Base-by-base conservation (phyloP, 306 rosid species). In the Quercus parvula region DNA sequence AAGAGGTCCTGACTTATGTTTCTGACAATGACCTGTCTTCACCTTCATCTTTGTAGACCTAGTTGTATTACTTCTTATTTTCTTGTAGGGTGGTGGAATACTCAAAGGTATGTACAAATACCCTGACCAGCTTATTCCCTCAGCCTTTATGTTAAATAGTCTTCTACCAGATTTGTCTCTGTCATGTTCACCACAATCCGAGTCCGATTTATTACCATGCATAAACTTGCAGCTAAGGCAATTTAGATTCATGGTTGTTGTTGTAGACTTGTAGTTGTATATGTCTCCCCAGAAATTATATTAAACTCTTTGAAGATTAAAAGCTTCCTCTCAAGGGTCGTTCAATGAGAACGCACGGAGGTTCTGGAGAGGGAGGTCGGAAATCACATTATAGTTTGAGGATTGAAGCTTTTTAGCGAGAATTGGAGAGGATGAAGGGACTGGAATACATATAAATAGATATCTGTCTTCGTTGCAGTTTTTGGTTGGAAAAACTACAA, bases 71-170 rank as follows among this genome's bases (percentile, higher is more conserved):
- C 81, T 71, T 27, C 24, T 73, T 44, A 69, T 38, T 22, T 66
- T 49, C 19, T 78, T 82, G 6, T 77, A 35, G 24, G 77, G 68
- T 0, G 83, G 76, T 1, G 83, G 77, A 15, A 67, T 41, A 41
- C 46, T 51, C 5, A 13, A 2, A 49, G 54, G 54, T 8, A 93
- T 22, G 68, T 81, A 41, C 46, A 41, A 41, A 41, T 41, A 83
- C 25, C 94, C 93, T 2, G 94, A 88, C 93, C 92, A 91, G 69
- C 74, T 49, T 41, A 14, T 90, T 81, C 91, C 85, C 12, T 80
- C 89, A 14, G 78, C 79, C 35, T 80, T 17, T 10, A 58, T 52
- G 17, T 81, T 71, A 46, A 79, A 27, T 2, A 75, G 24, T 57
- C 56, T 75, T 51, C 22, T 52, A 56, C 28, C 73, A 15, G 78